A percentile compares a stretch with the other conserved stretches of the same genome.
These are phyloP conservation scores for Plantago ovata DNA, from an alignment of 257 asterid genomes.

Conservation along the genomic window DNA sequence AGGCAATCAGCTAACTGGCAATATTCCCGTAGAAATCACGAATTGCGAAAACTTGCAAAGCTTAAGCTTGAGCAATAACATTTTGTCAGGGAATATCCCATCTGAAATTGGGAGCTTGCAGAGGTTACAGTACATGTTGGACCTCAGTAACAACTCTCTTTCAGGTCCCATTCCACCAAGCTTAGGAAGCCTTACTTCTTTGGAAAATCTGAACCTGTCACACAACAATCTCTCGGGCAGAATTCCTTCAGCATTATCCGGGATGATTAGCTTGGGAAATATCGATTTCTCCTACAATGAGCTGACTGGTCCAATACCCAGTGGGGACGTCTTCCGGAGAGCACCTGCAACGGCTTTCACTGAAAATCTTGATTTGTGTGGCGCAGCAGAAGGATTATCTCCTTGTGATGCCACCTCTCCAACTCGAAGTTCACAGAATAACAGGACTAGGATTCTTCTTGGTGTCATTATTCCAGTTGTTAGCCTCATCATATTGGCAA, in stretches of 20 bases:
- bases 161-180: conserved; percentile 59
- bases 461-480: conserved; percentile 41
- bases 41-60: conserved; percentile 35
- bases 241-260: conserved; percentile 51
- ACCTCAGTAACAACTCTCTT: conserved; percentile 56
- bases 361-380: conserved; percentile 70
- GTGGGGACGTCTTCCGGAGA: conserved; percentile 29
- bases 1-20: conserved; percentile 44
- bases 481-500: conserved; percentile 39
- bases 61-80: conserved; percentile 50
- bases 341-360: conserved; percentile 42
- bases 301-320: conserved; percentile 66
- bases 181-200: conserved; percentile 42
- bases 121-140: conserved; percentile 44
- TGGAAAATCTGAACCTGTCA: conserved; percentile 65
- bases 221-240: conserved; percentile 58
- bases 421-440: conserved; percentile 29
- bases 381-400: conserved; percentile 48
- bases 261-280: conserved; percentile 47
- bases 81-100: conserved; percentile 56
- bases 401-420: conserved; percentile 35
- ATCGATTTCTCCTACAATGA: conserved; percentile 69
- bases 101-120: conserved; percentile 48
- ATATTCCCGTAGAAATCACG: conserved; percentile 45
- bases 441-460: conserved; percentile 38